These are phyloP conservation scores for Geranomyces variabilis DNA, from an alignment of 192 early-diverging fungal genomes.

Conservation along the genomic window DNA sequence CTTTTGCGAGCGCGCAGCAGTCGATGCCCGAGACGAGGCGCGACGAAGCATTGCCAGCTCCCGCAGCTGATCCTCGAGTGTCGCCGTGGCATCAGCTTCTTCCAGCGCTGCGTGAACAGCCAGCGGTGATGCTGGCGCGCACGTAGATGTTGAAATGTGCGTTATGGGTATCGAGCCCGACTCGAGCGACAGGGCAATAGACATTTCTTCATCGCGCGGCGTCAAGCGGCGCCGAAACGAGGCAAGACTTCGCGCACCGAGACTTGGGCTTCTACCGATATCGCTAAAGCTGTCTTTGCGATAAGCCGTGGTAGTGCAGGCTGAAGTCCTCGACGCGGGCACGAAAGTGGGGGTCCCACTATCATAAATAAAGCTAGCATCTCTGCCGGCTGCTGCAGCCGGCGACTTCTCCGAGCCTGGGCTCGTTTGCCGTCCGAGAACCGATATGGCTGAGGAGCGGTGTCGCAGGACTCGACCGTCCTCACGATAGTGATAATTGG, in stretches of 20 bases:
- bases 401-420: neutral
- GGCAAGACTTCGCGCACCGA: neutral
- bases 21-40: neutral
- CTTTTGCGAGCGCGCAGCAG: neutral
- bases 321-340: neutral
- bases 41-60: conserved; percentile 1
- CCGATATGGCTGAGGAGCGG: neutral
- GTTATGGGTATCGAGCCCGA: too few relatives aligned
- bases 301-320: conserved; percentile 1
- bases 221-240: conserved; percentile 1
- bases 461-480: neutral
- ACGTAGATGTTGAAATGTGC: neutral
- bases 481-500: neutral
- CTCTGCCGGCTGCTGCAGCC: neutral
- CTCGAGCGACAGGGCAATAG: too few relatives aligned
- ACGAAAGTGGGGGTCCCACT: neutral
- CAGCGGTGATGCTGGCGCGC: neutral
- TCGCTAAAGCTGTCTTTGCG: neutral
- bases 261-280: neutral
- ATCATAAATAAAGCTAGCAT: neutral
- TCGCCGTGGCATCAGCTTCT: neutral
- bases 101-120: neutral
- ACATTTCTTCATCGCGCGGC: neutral
- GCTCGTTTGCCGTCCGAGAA: neutral
- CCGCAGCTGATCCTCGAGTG: conserved; percentile 4